Evolutionary conservation across 2,329 filamentous ascomycete genomes (phyloP).

Genomic region (Albifimbria verrucaria): DNA sequence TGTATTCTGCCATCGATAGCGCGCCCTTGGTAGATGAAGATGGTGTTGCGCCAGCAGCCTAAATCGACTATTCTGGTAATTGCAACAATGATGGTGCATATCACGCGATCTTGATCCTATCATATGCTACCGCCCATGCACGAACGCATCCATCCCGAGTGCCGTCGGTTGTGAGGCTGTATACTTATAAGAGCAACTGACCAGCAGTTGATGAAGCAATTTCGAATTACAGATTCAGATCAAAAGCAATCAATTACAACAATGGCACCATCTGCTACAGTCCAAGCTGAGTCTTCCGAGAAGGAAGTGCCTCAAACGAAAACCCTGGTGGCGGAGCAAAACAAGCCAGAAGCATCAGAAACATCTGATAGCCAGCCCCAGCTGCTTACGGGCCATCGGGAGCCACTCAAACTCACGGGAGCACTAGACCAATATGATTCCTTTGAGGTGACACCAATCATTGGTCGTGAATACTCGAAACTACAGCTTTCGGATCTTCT

Average conservation of each 20-base stretch:
- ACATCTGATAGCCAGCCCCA: not conserved
- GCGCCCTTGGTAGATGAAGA: not conserved
- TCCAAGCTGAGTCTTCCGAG: not conserved
- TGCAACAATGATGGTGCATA: not conserved
- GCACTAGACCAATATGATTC: not conserved
- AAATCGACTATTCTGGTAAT: not conserved
- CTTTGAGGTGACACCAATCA: not conserved
- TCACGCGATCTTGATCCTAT: not conserved
- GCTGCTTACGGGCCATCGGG: not conserved
- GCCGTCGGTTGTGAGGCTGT: too few species aligned
- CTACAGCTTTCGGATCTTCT: constrained; percentile 50
- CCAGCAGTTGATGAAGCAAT: not conserved
- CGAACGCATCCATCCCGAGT: not conserved
- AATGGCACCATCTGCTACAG: not conserved
- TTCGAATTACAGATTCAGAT: too few species aligned
- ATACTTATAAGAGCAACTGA: not conserved
- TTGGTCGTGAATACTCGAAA: constrained; percentile 44
- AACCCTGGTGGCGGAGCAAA: not conserved
- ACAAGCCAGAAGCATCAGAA: not conserved
- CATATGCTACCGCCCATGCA: not conserved
- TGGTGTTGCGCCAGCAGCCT: not conserved
- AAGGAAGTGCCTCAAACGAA: not conserved
- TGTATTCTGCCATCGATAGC: not conserved
- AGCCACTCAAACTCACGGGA: not conserved
- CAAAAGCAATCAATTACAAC: not conserved